Evolutionary conservation across 1,139 yeast genomes (phyloP).

Genomic region (Yamadazyma atlantica): DNA sequence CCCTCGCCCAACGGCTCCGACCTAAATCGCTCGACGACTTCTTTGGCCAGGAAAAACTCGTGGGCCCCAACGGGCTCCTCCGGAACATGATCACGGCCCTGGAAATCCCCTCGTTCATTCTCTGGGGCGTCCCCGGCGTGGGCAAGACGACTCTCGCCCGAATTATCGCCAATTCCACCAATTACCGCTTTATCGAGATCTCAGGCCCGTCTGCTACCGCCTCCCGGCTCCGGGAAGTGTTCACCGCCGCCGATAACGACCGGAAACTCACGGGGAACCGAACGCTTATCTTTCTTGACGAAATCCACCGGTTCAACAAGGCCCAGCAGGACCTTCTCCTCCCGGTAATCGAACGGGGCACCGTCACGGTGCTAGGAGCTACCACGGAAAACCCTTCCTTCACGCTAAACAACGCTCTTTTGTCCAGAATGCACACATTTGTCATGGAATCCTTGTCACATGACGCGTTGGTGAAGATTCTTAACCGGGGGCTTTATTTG

Average conservation of each 20-base stretch:
- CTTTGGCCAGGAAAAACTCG: conserved; percentile 81
- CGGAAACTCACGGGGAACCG: conserved; percentile 61
- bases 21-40: conserved; percentile 76
- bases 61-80: conserved; percentile 72
- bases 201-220: conserved; percentile 84
- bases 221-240: conserved; percentile 66
- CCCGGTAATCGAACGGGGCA: conserved; percentile 70
- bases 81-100: conserved; percentile 64
- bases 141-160: conserved; percentile 84
- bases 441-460: conserved; percentile 64
- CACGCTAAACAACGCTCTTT: conserved; percentile 79
- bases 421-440: conserved; percentile 87
- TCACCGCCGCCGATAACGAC: conserved; percentile 73
- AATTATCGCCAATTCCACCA: conserved; percentile 55
- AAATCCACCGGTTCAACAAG: conserved; percentile 87
- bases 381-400: conserved; percentile 98
- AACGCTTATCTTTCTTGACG: conserved; percentile 86
- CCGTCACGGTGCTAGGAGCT: conserved; percentile 78
- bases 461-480: conserved; percentile 56
- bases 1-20: conserved; percentile 82
- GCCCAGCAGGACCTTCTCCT: conserved; percentile 85
- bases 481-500: conserved; percentile 61
- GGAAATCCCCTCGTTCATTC: conserved; percentile 74
- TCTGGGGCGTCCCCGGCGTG: conserved; percentile 97
- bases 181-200: conserved; percentile 68